Evolutionary conservation across 169 alveolate species (phyloP), one percentile per base, ranked within the genome.

Genomic region (Cardiosporidium cionae): DNA sequence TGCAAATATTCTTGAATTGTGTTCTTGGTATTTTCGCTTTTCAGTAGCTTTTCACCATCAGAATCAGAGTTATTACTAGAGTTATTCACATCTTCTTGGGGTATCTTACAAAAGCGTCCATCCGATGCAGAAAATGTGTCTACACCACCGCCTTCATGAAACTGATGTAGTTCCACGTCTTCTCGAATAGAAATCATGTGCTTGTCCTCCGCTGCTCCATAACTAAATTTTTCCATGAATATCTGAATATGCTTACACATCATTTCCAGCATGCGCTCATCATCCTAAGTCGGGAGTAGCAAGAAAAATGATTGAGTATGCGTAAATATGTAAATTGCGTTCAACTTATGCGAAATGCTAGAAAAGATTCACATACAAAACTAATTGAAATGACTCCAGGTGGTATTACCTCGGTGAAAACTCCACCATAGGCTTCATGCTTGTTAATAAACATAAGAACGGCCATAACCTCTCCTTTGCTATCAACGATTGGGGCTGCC

Each of bases 151-250:
- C 32, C 52, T 2, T n/a, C 53, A 2, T 25, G n/a, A 58, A 1
- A 1, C 2, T 25, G 44, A 29, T 34, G 7, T 1, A 25, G 32
- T 6, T 65, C 5, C 5, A 34, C 5, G 1, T 32, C n/a, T 58
- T 65, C 67, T 1, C 70, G 77, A 0, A 70, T 34, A 0, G 37
- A 16, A 1, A 70, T 70, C 77, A 72, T 32, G 1, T 34, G 28
- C 9, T 35, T 31, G 28, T 72, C 79, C 0, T 54, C 79, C 0
- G 70, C 72, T 0, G 79, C 70, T 0, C 72, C 72, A 31, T 73
- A 64, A 28, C 66, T 68, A 63, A 73, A 73, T 62, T 33, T 63
- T 5, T 73, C 80, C 80, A 73, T 73, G 70, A 73, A 73, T 23
- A 73, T 36, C n/a, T 34, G 65, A 37, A 73, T 1, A 54, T 73